Conservation (phyloP, 83 land plant genomes). For the Diphasiastrum complanatum region DNA sequence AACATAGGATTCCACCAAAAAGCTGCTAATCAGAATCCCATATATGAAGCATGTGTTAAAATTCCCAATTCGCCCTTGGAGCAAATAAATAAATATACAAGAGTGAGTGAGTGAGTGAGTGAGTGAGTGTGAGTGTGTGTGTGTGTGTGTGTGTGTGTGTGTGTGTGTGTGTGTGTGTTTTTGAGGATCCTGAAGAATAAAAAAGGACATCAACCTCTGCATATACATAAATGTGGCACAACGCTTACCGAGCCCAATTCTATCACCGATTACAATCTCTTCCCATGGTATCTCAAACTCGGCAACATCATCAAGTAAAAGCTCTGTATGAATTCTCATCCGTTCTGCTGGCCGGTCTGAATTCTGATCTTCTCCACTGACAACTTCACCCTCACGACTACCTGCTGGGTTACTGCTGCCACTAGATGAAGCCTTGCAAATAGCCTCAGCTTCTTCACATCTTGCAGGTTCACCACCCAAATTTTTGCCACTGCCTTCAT, state of each 20-base stretch:
- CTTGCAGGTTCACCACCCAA: not conserved
- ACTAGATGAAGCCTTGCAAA: not conserved
- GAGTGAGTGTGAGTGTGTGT: too few species aligned
- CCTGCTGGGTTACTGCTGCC: conserved; percentile 14
- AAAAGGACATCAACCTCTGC: too few species aligned
- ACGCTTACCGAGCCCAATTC: conserved; percentile 85
- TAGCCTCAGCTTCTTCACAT: conserved; percentile 2
- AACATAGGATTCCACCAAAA: too few species aligned
- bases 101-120: too few species aligned
- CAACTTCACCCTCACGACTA: conserved; percentile 23
- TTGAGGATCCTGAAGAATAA: too few species aligned
- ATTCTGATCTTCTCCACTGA: conserved; percentile 38
- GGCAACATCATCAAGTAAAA: conserved; percentile 58
- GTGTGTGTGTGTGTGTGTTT: too few species aligned
- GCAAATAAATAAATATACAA: too few species aligned
- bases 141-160: too few species aligned
- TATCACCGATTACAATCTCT: conserved; percentile 68
- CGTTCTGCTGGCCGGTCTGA: conserved; percentile 48
- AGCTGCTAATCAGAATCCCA: too few species aligned
- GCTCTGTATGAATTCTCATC: conserved; percentile 50
- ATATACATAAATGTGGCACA: too few species aligned
- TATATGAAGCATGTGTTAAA: too few species aligned
- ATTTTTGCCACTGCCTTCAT: conserved; percentile 18
- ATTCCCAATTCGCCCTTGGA: too few species aligned
- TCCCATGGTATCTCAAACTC: conserved; percentile 85